These are phyloP conservation scores for Tetraselmis chui DNA, from an alignment of 139 green algal genomes.

Conservation along the genomic window DNA sequence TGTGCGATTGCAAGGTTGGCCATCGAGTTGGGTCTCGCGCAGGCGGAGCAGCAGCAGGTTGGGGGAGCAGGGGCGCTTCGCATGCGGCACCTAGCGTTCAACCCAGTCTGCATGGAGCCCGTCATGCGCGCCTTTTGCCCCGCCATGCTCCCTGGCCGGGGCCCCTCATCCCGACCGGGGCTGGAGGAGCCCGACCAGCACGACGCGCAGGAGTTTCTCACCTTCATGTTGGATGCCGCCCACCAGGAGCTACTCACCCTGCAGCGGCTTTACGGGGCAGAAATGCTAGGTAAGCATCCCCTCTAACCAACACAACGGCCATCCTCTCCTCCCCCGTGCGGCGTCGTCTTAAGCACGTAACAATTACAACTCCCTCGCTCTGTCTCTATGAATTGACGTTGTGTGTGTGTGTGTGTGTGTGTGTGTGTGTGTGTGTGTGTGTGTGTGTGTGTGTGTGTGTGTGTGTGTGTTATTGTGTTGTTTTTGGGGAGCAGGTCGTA, in stretches of 20 bases:
- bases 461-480: no score
- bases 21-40: slow-evolving; percentile 27
- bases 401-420: no score
- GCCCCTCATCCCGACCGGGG: neutral
- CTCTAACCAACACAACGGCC: no score
- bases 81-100: neutral
- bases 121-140: neutral
- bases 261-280: neutral
- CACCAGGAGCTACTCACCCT: slow-evolving; percentile 63
- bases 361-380: no score
- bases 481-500: neutral
- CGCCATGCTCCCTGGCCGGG: neutral
- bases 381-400: no score
- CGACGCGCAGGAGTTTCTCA: slow-evolving; percentile 61
- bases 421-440: no score
- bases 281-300: no score
- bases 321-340: no score
- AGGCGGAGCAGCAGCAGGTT: neutral
- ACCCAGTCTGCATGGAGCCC: neutral
- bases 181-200: neutral
- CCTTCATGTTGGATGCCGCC: slow-evolving; percentile 56
- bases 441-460: no score
- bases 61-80: no score
- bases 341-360: no score
- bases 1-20: slow-evolving; percentile 41